Conservation (phyloP, 129 eudicot genomes). For the Gnaphalium uliginosum region DNA sequence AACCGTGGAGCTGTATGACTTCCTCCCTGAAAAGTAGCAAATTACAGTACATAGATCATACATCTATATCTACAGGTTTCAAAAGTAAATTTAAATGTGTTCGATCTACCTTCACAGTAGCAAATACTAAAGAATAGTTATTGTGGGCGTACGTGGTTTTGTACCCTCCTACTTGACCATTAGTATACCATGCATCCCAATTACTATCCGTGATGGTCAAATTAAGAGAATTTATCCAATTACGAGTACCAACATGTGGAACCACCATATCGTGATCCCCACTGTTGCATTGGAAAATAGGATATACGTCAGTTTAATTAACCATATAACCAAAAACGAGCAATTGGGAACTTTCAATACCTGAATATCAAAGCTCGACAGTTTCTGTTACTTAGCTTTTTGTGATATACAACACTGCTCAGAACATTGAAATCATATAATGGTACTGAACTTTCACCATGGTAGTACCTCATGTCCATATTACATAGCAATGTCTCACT, state of each 20-base stretch:
- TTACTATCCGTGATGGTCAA: conserved; percentile 18
- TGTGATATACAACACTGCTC: conserved; percentile 27
- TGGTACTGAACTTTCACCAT: conserved; percentile 26
- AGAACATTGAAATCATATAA: conserved; percentile 21
- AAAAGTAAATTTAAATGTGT: too few relatives aligned
- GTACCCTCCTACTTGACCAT: conserved; percentile 35
- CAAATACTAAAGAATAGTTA: conserved; percentile 32
- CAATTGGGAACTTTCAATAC: too few relatives aligned
- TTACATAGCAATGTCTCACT: conserved; percentile 31
- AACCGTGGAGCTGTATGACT: conserved; percentile 17
- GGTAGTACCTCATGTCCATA: conserved; percentile 27
- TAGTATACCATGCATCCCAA: conserved; percentile 31
- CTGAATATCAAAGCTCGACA: conserved; percentile 39
- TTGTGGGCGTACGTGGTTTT: conserved; percentile 18
- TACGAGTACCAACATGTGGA: conserved; percentile 37
- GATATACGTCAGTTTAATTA: too few relatives aligned
- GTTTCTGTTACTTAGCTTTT: conserved; percentile 27
- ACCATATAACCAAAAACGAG: background rate
- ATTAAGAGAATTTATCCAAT: conserved; percentile 33
- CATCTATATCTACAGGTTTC: too few relatives aligned
- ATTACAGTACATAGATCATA: background rate
- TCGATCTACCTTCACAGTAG: conserved; percentile 37
- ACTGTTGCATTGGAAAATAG: background rate
- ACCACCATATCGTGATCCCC: conserved; percentile 49
- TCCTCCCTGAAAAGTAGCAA: conserved; percentile 4